These are phyloP conservation scores for Carex arenaria DNA, from an alignment of 202 grass and related monocot genomes.

Conservation along the genomic window DNA sequence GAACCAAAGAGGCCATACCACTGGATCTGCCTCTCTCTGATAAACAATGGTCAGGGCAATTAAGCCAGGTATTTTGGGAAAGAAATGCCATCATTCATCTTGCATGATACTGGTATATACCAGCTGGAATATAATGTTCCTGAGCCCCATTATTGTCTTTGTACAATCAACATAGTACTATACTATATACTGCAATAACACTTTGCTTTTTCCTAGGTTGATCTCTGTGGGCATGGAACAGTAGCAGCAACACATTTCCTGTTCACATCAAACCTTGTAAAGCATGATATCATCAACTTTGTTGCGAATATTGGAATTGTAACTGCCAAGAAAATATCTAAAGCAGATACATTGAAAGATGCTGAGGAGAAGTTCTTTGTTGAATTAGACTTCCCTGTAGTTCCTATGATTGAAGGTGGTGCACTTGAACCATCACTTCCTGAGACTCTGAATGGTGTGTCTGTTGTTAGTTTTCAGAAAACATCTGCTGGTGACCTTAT, in stretches of 20 bases:
- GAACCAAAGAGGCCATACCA: not conserved
- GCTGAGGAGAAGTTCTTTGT: slow-evolving; percentile 47
- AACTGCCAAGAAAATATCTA: slow-evolving; percentile 50
- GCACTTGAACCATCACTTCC: slow-evolving; percentile 35
- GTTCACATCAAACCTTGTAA: slow-evolving; percentile 40
- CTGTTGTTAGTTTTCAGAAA: slow-evolving; percentile 47
- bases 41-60: not conserved
- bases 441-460: slow-evolving; percentile 48
- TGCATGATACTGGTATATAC: not conserved
- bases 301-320: slow-evolving; percentile 56
- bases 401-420: slow-evolving; percentile 34
- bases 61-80: too few relatives aligned
- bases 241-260: slow-evolving; percentile 76
- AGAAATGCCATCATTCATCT: not conserved
- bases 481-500: slow-evolving; percentile 38
- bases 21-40: not conserved
- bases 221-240: slow-evolving; percentile 77
- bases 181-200: not conserved
- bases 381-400: slow-evolving; percentile 62
- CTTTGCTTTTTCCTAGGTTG: slow-evolving; percentile 34
- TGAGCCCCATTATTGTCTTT: not conserved
- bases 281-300: slow-evolving; percentile 44
- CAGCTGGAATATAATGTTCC: too few relatives aligned
- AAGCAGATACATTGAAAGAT: slow-evolving; percentile 23
- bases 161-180: not conserved